Percentiles rank a stretch among this genome's conserved stretches.
Evolutionary conservation across 2,329 filamentous ascomycete species (phyloP).

Genomic region (Penicillium frequentans): DNA sequence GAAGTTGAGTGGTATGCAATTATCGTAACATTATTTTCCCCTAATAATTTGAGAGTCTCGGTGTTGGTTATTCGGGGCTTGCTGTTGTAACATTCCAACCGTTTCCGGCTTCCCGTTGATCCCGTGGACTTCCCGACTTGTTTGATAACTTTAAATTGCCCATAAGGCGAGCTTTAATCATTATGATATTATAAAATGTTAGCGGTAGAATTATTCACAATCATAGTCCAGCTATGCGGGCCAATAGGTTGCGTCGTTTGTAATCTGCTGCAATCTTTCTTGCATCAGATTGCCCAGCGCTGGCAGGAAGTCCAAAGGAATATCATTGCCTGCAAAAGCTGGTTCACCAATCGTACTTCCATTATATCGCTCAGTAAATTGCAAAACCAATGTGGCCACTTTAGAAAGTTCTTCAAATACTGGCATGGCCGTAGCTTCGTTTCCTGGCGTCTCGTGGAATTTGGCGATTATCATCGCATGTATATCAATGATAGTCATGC

Average conservation of each 20-base stretch:
- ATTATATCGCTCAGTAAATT: constrained; percentile 7
- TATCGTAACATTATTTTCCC: neutral
- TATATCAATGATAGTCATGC: constrained; percentile 9
- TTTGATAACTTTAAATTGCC: neutral
- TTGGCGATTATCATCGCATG: neutral
- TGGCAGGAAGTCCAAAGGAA: constrained; percentile 1
- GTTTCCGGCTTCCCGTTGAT: neutral
- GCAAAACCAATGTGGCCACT: constrained; percentile 9
- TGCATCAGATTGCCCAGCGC: neutral
- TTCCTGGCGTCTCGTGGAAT: neutral
- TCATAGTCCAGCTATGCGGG: neutral
- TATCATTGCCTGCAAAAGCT: neutral
- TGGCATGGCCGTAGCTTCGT: neutral
- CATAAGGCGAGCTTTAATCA: neutral
- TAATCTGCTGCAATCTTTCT: constrained; percentile 4
- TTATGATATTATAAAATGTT: neutral
- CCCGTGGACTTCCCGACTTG: neutral
- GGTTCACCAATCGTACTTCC: neutral
- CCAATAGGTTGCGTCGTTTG: neutral
- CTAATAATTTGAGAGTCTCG: neutral
- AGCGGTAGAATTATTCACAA: neutral
- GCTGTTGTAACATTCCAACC: neutral
- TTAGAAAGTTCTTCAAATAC: constrained; percentile 10
- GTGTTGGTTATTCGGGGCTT: neutral
- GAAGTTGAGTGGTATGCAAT: neutral